Conservation (phyloP, 106 monocot genomes). For the Dioscorea alata region DNA sequence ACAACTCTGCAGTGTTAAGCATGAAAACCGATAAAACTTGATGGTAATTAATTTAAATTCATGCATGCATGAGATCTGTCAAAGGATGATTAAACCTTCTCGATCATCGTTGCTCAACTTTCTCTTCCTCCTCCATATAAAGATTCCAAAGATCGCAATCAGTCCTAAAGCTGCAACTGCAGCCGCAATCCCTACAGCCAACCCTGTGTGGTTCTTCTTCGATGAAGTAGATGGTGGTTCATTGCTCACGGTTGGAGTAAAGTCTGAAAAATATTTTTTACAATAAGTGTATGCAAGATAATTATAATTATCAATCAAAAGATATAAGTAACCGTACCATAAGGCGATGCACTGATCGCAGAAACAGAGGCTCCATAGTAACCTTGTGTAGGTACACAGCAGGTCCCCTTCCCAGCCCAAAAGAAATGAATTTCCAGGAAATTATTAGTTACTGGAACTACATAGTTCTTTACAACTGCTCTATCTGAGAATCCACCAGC, state of each 20-base stretch:
- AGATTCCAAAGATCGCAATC: constrained; percentile 19
- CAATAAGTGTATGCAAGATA: background rate
- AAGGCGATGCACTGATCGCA: constrained; percentile 6
- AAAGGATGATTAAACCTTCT: constrained; percentile 22
- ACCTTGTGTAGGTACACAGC: constrained; percentile 19
- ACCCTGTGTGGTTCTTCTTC: constrained; percentile 30
- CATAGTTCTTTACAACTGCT: constrained; percentile 12
- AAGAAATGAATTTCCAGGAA: constrained; percentile 35
- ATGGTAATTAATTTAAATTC: too few species aligned
- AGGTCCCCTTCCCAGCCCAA: constrained; percentile 38
- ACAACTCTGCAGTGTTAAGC: constrained; percentile 26
- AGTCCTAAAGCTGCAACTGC: constrained; percentile 24
- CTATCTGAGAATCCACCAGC: constrained; percentile 14
- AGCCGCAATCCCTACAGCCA: constrained; percentile 40
- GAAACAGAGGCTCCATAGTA: constrained; percentile 36
- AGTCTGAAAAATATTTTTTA: constrained; percentile 25
- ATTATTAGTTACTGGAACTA: constrained; percentile 9
- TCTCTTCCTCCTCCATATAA: constrained; percentile 32
- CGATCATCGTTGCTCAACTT: constrained; percentile 19
- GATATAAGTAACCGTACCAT: background rate
- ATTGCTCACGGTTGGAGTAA: constrained; percentile 54
- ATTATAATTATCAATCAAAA: too few species aligned
- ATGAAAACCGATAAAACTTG: background rate
- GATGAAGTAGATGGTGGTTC: constrained; percentile 25
- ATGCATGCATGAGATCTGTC: background rate